These are phyloP conservation scores for Dentipellis sp. DNA, from an alignment of 768 basidiomycete genomes.

Conservation along the genomic window DNA sequence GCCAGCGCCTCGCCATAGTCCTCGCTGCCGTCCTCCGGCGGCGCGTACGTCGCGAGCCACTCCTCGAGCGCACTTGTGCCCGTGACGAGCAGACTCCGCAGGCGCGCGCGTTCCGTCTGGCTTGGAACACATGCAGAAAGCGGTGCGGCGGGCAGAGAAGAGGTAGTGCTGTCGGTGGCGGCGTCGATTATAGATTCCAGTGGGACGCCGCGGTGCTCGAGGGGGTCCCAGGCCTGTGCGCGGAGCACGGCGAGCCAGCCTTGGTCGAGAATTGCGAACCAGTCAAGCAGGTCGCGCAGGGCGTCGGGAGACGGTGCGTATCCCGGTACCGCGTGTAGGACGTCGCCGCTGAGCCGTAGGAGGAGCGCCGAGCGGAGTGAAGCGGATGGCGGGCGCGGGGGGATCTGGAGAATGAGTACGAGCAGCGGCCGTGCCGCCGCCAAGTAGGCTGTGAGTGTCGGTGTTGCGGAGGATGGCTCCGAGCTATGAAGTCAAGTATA, in stretches of 20 bases:
- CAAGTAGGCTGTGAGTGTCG: conserved; percentile 53
- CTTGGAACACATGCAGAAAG: conserved; percentile 34
- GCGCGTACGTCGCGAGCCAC: conserved; percentile 38
- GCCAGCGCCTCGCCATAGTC: conserved; percentile 31
- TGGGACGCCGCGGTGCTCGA: conserved; percentile 24
- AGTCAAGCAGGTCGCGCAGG: conserved; percentile 49
- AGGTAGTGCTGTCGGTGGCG: conserved; percentile 22
- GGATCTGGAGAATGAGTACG: conserved; percentile 60
- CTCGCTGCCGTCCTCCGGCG: conserved; percentile 16
- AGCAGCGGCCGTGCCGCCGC: conserved; percentile 46
- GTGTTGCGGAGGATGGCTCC: conserved; percentile 38
- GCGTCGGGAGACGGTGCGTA: conserved; percentile 39
- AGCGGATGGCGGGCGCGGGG: conserved; percentile 63
- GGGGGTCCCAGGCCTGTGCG: conserved; percentile 59
- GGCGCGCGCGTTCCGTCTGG: conserved; percentile 65
- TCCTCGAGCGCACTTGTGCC: conserved; percentile 58
- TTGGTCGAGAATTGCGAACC: conserved; percentile 65
- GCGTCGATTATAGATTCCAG: too few relatives aligned
- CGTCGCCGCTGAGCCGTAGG: conserved; percentile 65
- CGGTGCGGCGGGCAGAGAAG: conserved; percentile 30
- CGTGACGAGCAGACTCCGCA: conserved; percentile 55
- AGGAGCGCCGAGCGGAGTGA: conserved; percentile 56
- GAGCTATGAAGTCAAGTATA: conserved; percentile 24
- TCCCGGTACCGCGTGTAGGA: conserved; percentile 49
- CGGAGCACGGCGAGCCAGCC: conserved; percentile 64